Evolutionary conservation across 2,329 filamentous ascomycete species (phyloP).

Genomic region (Exophiala phaeomuriformis): DNA sequence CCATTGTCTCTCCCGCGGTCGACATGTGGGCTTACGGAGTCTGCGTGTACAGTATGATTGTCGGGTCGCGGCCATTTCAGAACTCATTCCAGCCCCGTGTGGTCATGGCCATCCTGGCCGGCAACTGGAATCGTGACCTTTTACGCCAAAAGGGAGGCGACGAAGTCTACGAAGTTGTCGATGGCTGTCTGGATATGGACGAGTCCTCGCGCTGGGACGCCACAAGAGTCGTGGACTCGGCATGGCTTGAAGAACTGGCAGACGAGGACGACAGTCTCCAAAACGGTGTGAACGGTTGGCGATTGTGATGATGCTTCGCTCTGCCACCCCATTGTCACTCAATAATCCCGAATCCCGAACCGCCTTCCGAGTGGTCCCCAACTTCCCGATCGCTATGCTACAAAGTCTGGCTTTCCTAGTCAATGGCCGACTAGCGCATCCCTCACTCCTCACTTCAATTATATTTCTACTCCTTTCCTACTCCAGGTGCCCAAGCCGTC

Average conservation of each 20-base stretch:
- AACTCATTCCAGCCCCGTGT: constrained; percentile 54
- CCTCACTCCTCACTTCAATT: too few relatives aligned
- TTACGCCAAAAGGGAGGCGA: constrained; percentile 28
- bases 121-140: constrained; percentile 48
- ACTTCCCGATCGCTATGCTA: too few relatives aligned
- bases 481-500: too few relatives aligned
- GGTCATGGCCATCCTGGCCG: constrained; percentile 52
- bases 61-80: constrained; percentile 56
- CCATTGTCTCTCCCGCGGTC: constrained; percentile 43
- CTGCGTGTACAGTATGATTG: constrained; percentile 54
- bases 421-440: too few relatives aligned
- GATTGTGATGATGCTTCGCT: constrained; percentile 7
- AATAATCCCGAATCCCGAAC: too few relatives aligned
- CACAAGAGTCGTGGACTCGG: constrained; percentile 47
- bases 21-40: constrained; percentile 64
- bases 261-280: constrained; percentile 13
- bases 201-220: constrained; percentile 51
- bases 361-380: too few relatives aligned
- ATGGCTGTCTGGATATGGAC: constrained; percentile 54
- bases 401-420: too few relatives aligned
- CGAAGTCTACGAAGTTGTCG: constrained; percentile 49
- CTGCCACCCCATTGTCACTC: too few relatives aligned
- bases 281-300: constrained; percentile 11
- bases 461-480: too few relatives aligned
- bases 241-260: constrained; percentile 45